phyloP scores from a whole-genome alignment of 352 stramenopile species.

The Phytophthora palmivora region DNA sequence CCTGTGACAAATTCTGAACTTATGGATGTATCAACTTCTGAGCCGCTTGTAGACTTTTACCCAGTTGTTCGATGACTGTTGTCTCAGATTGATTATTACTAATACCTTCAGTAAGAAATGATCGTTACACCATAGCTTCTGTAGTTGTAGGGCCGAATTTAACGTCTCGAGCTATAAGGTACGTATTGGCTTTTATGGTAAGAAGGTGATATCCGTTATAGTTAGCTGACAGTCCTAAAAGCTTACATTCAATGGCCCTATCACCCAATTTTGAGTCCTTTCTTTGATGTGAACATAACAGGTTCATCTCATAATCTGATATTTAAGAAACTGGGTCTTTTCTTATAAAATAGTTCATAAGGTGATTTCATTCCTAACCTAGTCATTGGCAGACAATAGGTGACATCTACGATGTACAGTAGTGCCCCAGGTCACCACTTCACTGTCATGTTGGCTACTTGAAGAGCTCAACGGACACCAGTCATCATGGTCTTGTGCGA shows the following conservation, averaged over 20 bases:
- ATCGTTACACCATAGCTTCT: slow-evolving; percentile 3
- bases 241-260: slow-evolving; percentile 9
- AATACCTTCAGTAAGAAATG: slow-evolving; percentile 8
- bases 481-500: slow-evolving; percentile 8
- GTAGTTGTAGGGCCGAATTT: slow-evolving; percentile 1
- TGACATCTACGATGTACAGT: slow-evolving; percentile 7
- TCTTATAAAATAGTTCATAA: too few relatives aligned
- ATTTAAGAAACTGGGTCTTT: too few relatives aligned
- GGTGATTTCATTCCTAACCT: too few relatives aligned
- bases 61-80: not conserved
- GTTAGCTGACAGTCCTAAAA: slow-evolving; percentile 1
- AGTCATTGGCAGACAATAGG: slow-evolving; percentile 6
- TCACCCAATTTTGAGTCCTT: slow-evolving; percentile 14
- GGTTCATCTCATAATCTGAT: too few relatives aligned
- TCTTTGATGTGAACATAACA: too few relatives aligned
- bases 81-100: too few relatives aligned
- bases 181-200: too few relatives aligned
- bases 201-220: slow-evolving; percentile 18
- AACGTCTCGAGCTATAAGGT: slow-evolving; percentile 7
- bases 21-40: not conserved
- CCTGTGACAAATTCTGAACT: not conserved
- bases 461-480: slow-evolving; percentile 1
- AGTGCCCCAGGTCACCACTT: slow-evolving; percentile 10
- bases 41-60: slow-evolving; percentile 3
- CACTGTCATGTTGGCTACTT: not conserved